Evolutionary conservation across 148 eudicot species (phyloP).

Genomic region (Pouteria glomerata): DNA sequence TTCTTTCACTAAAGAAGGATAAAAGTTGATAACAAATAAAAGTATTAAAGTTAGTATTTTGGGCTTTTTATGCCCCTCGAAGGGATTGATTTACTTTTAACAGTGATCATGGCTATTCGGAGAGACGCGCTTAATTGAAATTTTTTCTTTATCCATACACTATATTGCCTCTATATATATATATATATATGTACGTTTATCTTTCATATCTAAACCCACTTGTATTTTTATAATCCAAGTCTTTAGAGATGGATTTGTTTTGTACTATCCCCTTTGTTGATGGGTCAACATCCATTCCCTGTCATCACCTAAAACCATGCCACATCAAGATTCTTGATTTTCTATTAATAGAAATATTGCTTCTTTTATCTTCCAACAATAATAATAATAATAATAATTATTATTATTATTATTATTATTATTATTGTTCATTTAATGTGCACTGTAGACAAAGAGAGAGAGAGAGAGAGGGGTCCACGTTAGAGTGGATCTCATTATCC

Average conservation of each 20-base stretch:
- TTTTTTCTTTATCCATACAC: neutral
- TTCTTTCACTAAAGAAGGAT: neutral
- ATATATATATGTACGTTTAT: slow-evolving; percentile 23
- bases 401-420: too few relatives aligned
- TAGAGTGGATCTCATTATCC: neutral
- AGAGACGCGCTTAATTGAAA: neutral
- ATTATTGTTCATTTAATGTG: too few relatives aligned
- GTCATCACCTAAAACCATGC: slow-evolving; percentile 65
- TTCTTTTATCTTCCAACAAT: slow-evolving; percentile 10
- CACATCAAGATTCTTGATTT: slow-evolving; percentile 50
- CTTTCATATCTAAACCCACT: slow-evolving; percentile 31
- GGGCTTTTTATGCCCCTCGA: neutral
- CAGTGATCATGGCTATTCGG: neutral
- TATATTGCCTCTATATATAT: neutral
- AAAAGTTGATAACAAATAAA: neutral
- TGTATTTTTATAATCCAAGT: slow-evolving; percentile 22
- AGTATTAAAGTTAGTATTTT: neutral
- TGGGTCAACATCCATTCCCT: slow-evolving; percentile 69
- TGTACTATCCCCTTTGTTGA: slow-evolving; percentile 62
- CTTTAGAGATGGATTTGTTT: slow-evolving; percentile 42
- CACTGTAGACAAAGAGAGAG: too few relatives aligned
- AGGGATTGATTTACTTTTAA: neutral
- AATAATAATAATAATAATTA: too few relatives aligned
- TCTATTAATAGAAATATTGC: slow-evolving; percentile 41
- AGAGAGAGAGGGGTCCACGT: neutral